Evolutionary conservation across 1,284 basidiomycete species (phyloP), one percentile per base, ranked within the genome.

Genomic region (Phylloporus sp.): DNA sequence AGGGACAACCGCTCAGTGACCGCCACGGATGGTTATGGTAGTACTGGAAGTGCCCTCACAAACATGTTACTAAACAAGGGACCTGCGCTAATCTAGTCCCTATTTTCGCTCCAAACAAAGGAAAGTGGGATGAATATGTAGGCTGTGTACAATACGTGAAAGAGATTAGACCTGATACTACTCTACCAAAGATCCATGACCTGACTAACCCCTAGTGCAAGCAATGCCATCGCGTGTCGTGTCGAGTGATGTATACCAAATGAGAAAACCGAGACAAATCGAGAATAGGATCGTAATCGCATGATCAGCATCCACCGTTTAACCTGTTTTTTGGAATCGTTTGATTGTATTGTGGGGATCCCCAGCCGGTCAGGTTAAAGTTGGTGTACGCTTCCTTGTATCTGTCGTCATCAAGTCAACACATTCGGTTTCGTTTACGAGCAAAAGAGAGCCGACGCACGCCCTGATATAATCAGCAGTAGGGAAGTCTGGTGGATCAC

Each of bases 311-410:
- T 56, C 66, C 71, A 28, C 76, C 78, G 17, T 75, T 68, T 49
- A 80, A 59, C 34, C 64, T 69, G 67, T 79, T 80, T 67, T 74
- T 77, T 39, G 80, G 80, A 22, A 76, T 62, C 17, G 73, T 71
- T 62, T 80, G 80, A 34, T 79, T 78, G 53, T 74, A 79, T 26
- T 71, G 72, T 2, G 76, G 73, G 39, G 28, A 60, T 31, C 66
- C 71, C 79, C 78, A 80, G 56, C 65, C 56, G 22, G 75, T 80
- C 66, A 80, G 50, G 67, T 81, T 80, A 58, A 73, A 72, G 60
- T 80, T 80, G 22, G 74, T 73, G 62, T 80, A 80, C 31, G 80
- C 80, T 42, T 79, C 78, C 57, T 72, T 68, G 65, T 72, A 80
- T 66, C 74, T 79, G 40, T 54, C 24, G 37, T 29, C 44, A 18